Conservation (phyloP, 192 early-diverging fungal species). For the Coemansia sp. region DNA sequence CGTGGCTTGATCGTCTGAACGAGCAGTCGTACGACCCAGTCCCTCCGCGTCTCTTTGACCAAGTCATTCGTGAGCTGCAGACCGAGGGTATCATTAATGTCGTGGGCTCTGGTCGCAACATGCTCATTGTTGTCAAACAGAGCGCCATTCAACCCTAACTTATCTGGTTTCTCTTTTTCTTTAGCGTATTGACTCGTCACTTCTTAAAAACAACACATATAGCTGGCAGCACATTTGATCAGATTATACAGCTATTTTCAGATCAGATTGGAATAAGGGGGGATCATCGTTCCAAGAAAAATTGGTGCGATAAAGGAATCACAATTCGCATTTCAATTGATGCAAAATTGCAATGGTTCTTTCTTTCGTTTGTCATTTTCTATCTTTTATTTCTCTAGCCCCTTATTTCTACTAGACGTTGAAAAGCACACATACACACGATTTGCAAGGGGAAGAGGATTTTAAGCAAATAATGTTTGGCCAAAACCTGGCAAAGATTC, state of each 20-base stretch:
- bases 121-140: slow-evolving; percentile 50
- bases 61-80: slow-evolving; percentile 57
- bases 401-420: background rate
- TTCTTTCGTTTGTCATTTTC: background rate
- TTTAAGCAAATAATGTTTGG: slow-evolving; percentile 14
- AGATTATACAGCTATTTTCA: background rate
- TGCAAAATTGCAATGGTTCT: too few species aligned
- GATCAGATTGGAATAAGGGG: background rate
- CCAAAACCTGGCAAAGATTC: slow-evolving; percentile 11
- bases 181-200: background rate
- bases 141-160: slow-evolving; percentile 24
- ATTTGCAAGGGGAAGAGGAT: too few species aligned
- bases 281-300: too few species aligned
- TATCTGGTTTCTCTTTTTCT: background rate
- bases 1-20: slow-evolving; percentile 49
- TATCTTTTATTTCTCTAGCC: background rate
- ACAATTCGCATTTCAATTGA: too few species aligned
- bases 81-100: slow-evolving; percentile 54
- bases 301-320: too few species aligned
- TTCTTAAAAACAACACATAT: too few species aligned
- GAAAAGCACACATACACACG: too few species aligned
- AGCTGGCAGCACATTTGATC: background rate
- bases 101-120: slow-evolving; percentile 45
- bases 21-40: slow-evolving; percentile 52
- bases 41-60: slow-evolving; percentile 58